Evolutionary conservation across 2,329 filamentous ascomycete genomes (phyloP).

Genomic region (Aulographum hederae): DNA sequence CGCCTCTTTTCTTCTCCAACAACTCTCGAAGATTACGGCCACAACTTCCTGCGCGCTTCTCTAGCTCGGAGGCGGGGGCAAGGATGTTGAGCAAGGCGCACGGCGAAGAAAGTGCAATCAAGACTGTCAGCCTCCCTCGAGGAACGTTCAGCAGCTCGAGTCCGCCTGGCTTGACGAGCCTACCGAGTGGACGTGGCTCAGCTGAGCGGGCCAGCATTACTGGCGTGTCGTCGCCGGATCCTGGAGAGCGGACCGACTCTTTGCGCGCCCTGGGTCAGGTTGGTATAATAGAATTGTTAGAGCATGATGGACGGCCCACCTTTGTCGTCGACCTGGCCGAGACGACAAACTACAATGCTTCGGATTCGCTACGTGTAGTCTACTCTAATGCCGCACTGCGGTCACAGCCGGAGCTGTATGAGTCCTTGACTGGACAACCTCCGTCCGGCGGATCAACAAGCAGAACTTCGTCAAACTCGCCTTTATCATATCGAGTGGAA

Average conservation of each 20-base stretch:
- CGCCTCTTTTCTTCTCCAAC: constrained; percentile 35
- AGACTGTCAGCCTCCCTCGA: constrained; percentile 31
- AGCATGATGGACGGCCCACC: constrained; percentile 58
- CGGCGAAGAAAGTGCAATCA: constrained; percentile 29
- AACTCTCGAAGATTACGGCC: constrained; percentile 21
- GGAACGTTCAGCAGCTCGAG: constrained; percentile 20
- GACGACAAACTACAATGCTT: constrained; percentile 29
- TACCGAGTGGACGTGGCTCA: constrained; percentile 30
- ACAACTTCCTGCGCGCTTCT: constrained; percentile 34
- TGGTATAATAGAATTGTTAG: constrained; percentile 53
- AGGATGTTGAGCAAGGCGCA: constrained; percentile 36
- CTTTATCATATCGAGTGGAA: no score
- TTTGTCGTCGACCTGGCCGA: constrained; percentile 55
- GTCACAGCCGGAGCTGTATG: constrained; percentile 33
- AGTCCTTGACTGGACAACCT: constrained; percentile 33
- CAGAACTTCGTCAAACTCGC: no score
- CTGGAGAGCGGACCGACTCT: constrained; percentile 26
- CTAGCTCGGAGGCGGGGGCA: constrained; percentile 35
- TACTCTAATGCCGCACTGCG: constrained; percentile 54
- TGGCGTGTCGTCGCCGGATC: constrained; percentile 28
- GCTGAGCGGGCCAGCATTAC: constrained; percentile 25
- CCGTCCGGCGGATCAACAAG: not conserved
- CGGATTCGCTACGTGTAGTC: constrained; percentile 39
- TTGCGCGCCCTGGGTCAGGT: constrained; percentile 42
- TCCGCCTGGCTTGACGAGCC: constrained; percentile 23